Evolutionary conservation across 2,329 filamentous ascomycete genomes (phyloP), one percentile per base, ranked within the genome.

Genomic region (Cryphonectria carpinicola): DNA sequence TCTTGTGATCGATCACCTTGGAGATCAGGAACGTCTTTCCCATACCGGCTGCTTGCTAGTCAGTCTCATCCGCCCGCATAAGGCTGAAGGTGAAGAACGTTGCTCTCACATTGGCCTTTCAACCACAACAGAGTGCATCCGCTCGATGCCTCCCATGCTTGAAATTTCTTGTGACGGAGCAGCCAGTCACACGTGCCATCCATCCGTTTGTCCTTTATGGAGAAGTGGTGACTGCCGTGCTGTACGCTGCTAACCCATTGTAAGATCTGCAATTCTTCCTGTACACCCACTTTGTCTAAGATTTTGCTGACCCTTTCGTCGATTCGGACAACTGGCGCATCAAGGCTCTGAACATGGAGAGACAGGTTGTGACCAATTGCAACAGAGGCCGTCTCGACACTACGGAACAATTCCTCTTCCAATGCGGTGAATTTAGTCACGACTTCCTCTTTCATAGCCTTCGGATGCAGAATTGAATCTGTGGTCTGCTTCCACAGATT

Each of bases 11-110:
- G 49, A 74, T 71, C 19, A 75, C 74, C 19, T 67, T 67, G 25
- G 74, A 74, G 0, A 71, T 69, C 17, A 74, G 68, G 43, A 68
- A 75, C 4, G 73, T 74, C 43, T 75, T 75, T 0, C 74, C 74
- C 8, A 68, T 70, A 35, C 74, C 73, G 62, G 73, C 73, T 74
- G 13, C 28, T 39, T 19, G 54, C n/a, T 4, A 22, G 56, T 74
- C n/a, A 73, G 69, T 25, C 19, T 54, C 22, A 39, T 25, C n/a
- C n/a, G 52, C 32, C 7, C 13, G 8, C 17, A 3, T 17, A 63
- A 54, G n/a, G 17, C 25, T 35, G 19, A 41, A 35, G 8, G 11
- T 49, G 28, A 52, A n/a, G n/a, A 49, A 62, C 25, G 39, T 25
- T 25, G 7, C 14, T 28, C 66, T 49, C 49, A 74, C 71, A 69